Conservation (phyloP, 768 basidiomycete genomes). For the Tylopilus plumbeoviolaceoides region DNA sequence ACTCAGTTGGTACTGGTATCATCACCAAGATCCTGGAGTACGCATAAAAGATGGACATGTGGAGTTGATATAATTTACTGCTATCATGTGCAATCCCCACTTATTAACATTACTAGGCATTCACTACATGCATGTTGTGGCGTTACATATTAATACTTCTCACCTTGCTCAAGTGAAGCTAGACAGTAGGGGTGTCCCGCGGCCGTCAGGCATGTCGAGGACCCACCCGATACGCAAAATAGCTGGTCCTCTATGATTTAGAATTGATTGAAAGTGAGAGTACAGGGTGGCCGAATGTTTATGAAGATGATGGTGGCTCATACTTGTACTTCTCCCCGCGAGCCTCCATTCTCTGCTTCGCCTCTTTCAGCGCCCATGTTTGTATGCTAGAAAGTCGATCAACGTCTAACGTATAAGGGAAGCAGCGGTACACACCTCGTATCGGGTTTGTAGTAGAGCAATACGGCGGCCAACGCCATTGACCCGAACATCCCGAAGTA, state of each 20-base stretch:
- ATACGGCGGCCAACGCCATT: conserved; percentile 69
- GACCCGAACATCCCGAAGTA: conserved; percentile 89
- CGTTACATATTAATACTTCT: neutral
- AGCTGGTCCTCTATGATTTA: neutral
- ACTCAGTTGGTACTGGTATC: conserved; percentile 86
- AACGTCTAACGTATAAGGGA: neutral
- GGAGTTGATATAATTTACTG: conserved; percentile 15
- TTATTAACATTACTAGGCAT: conserved; percentile 5
- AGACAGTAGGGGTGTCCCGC: too few species aligned
- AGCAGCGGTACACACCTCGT: conserved; percentile 59
- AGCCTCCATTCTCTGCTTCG: conserved; percentile 85
- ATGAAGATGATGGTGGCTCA: conserved; percentile 44
- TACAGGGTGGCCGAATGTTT: conserved; percentile 8
- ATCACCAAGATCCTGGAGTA: conserved; percentile 76
- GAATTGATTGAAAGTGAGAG: neutral
- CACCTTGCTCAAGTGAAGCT: neutral
- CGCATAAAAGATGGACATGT: conserved; percentile 19
- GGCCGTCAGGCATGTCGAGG: too few species aligned
- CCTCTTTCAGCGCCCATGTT: conserved; percentile 89
- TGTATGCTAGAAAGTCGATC: conserved; percentile 58
- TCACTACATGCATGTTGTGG: neutral
- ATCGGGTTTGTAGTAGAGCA: conserved; percentile 90
- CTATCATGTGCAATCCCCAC: conserved; percentile 19
- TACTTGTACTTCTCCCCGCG: conserved; percentile 90
- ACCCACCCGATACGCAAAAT: neutral